Evolutionary conservation across 371 early-diverging fungal species (phyloP), one percentile per base, ranked within the genome.

Genomic region (Mucor sp.): DNA sequence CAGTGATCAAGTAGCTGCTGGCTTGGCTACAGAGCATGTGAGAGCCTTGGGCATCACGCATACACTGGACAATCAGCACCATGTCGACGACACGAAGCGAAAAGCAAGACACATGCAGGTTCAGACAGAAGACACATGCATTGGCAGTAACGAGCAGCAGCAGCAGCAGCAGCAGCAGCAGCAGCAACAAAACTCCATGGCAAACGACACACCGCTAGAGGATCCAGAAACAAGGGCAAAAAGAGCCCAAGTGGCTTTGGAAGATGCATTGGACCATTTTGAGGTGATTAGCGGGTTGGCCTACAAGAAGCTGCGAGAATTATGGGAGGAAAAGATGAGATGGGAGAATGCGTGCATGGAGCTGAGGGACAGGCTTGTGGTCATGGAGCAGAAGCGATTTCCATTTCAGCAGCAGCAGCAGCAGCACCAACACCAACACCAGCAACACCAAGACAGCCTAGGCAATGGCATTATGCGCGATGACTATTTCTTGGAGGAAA

Each of bases 201-300:
- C 0, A 7, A 21, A 48, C 9, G 4, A 41, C 41, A 17, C 48
- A 23, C n/a, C 39, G 9, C 23, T n/a, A 41, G 60, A 60, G 68
- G 11, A 76, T 72, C 0, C 67, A 71, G 33, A 75, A 74, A 1
- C 60, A n/a, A 55, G 70, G 62, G 62, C 66, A 0, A 67, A 47
- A 58, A 74, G 83, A 15, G 71, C 83, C 4, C 75, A 83, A 12
- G 81, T 75, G 12, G 85, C 86, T 12, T 71, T 86, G 66, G 83
- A 85, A 35, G 81, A 87, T 39, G 78, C 88, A 0, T 75, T 81
- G 30, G 85, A 86, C 62, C 82, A 88, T 65, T 85, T 83, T 70
- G 88, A 88, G 61, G 79, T 83, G 56, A 74, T 88, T 21, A 79
- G 78, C 44, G 86, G 83, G 5, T 65, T 85, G 41, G 88, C 88